Evolutionary conservation across 1,139 yeast genomes (phyloP).

Genomic region (Candida mesenterica): DNA sequence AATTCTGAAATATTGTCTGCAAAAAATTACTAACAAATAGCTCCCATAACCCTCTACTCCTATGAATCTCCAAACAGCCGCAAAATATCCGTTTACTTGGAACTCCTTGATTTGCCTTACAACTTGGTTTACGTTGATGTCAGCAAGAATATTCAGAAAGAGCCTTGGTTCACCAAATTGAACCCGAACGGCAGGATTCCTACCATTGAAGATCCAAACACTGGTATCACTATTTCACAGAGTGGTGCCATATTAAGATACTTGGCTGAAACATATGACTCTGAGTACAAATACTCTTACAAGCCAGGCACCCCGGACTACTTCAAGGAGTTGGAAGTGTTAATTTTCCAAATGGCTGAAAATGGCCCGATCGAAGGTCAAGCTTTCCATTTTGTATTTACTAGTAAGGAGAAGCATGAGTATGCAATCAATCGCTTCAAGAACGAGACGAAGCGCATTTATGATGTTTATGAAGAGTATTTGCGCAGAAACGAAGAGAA

Average conservation of each 20-base stretch:
- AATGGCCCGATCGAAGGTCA: slow-evolving; percentile 65
- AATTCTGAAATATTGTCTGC: too few relatives aligned
- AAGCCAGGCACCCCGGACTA: slow-evolving; percentile 43
- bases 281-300: slow-evolving; percentile 47
- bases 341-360: slow-evolving; percentile 57
- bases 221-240: slow-evolving; percentile 49
- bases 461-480: slow-evolving; percentile 51
- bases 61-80: slow-evolving; percentile 55
- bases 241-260: slow-evolving; percentile 59
- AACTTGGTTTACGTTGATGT: slow-evolving; percentile 43
- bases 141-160: slow-evolving; percentile 42
- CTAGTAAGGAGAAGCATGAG: slow-evolving; percentile 40
- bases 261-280: slow-evolving; percentile 56
- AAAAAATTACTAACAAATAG: too few relatives aligned
- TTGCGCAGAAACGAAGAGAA: slow-evolving; percentile 36
- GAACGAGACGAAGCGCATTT: slow-evolving; percentile 51
- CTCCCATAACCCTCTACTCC: slow-evolving; percentile 30
- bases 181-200: slow-evolving; percentile 68
- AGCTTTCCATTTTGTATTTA: slow-evolving; percentile 51
- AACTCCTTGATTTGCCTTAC: slow-evolving; percentile 47
- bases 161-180: slow-evolving; percentile 51
- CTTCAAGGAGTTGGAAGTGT: slow-evolving; percentile 51
- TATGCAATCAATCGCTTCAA: slow-evolving; percentile 52
- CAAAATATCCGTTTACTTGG: slow-evolving; percentile 48
- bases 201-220: slow-evolving; percentile 44